A percentile compares a stretch with the other conserved stretches of the same genome.
Evolutionary conservation across 305 asterid species (phyloP).

Genomic region (Ilex paraguariensis): DNA sequence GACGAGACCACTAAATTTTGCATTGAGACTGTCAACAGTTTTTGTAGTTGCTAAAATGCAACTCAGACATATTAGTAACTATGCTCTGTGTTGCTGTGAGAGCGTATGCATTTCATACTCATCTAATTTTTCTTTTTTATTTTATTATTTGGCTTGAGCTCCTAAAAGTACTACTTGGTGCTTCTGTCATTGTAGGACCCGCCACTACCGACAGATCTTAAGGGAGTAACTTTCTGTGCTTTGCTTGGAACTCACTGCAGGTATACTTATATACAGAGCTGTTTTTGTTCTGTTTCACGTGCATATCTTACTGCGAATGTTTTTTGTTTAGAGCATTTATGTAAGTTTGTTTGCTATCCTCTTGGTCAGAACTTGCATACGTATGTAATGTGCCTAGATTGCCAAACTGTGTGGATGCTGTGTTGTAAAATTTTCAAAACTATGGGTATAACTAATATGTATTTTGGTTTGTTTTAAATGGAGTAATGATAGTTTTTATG

Average conservation of each 20-base stretch:
- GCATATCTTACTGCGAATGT: not conserved
- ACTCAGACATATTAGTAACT: not conserved
- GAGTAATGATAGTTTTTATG: too few relatives aligned
- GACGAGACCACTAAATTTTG: too few relatives aligned
- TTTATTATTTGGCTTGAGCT: constrained; percentile 6
- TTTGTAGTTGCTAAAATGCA: too few relatives aligned
- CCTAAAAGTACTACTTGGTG: constrained; percentile 18
- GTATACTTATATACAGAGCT: constrained; percentile 26
- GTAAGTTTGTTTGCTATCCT: too few relatives aligned
- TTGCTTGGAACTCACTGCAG: constrained; percentile 95
- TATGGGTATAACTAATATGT: too few relatives aligned
- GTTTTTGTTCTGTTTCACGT: constrained; percentile 4
- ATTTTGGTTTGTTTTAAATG: too few relatives aligned
- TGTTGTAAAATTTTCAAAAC: too few relatives aligned
- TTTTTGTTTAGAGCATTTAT: too few relatives aligned
- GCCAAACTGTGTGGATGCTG: too few relatives aligned
- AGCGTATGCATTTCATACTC: not conserved
- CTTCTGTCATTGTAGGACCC: constrained; percentile 58
- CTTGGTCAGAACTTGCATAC: too few relatives aligned
- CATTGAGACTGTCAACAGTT: too few relatives aligned
- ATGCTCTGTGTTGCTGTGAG: not conserved
- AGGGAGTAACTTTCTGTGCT: constrained; percentile 70
- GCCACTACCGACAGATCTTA: constrained; percentile 86
- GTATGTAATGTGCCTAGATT: too few relatives aligned
- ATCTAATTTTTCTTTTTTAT: not conserved